Evolutionary conservation across 2,329 filamentous ascomycete species (phyloP).

Genomic region (Trichophyton rubrum): DNA sequence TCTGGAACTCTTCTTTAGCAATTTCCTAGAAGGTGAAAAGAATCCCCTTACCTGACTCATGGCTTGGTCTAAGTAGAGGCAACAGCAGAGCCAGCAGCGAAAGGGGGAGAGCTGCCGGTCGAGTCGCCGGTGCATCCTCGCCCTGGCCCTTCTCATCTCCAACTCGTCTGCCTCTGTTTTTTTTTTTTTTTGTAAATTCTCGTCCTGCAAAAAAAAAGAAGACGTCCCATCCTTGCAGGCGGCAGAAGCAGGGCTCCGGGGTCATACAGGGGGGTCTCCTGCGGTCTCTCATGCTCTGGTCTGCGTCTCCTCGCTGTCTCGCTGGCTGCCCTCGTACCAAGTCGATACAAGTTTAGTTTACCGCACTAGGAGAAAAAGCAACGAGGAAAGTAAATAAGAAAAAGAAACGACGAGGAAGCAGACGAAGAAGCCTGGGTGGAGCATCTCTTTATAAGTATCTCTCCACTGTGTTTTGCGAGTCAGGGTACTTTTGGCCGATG

Average conservation of each 20-base stretch:
- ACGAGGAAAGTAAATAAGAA: no score
- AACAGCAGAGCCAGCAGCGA: no score
- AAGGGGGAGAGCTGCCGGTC: not conserved
- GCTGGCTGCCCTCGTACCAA: not conserved
- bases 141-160: no score
- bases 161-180: no score
- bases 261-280: not conserved
- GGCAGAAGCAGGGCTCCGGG: not conserved
- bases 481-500: conserved; percentile 1
- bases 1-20: not conserved
- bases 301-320: not conserved
- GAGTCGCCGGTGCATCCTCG: not conserved
- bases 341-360: not conserved
- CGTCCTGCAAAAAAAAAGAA: not conserved
- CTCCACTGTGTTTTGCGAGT: conserved; percentile 1
- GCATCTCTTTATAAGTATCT: not conserved
- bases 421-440: not conserved
- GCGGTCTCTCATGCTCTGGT: not conserved
- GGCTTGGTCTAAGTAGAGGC: not conserved
- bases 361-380: not conserved
- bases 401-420: no score
- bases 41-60: not conserved
- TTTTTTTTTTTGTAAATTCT: not conserved
- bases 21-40: not conserved
- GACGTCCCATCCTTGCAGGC: not conserved